Conservation (phyloP, 2,329 filamentous ascomycete species). For the Hymenoscyphus linearis region DNA sequence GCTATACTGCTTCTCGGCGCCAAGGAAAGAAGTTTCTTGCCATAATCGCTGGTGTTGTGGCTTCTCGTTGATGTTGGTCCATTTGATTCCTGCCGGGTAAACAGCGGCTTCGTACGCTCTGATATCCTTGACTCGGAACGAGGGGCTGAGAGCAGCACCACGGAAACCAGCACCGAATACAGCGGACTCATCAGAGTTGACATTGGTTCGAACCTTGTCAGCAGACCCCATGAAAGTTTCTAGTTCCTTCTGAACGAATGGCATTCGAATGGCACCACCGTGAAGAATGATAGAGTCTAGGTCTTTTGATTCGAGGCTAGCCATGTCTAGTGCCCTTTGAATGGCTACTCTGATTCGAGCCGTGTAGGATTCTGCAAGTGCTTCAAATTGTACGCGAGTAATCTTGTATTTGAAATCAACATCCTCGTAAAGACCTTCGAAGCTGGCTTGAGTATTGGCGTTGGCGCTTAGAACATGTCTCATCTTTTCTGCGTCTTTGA, state of each 20-base stretch:
- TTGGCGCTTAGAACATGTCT: slow-evolving; percentile 93
- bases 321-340: slow-evolving; percentile 66
- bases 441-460: slow-evolving; percentile 69
- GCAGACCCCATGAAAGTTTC: slow-evolving; percentile 67
- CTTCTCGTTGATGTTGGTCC: slow-evolving; percentile 63
- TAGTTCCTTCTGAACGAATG: slow-evolving; percentile 87
- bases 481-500: slow-evolving; percentile 83
- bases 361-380: slow-evolving; percentile 62
- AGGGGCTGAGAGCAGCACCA: slow-evolving; percentile 84
- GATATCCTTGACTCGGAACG: slow-evolving; percentile 98
- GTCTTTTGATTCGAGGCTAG: slow-evolving; percentile 67
- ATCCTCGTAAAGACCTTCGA: slow-evolving; percentile 88
- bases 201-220: slow-evolving; percentile 83
- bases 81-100: slow-evolving; percentile 73
- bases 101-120: slow-evolving; percentile 69
- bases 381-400: slow-evolving; percentile 73
- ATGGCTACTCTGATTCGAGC: slow-evolving; percentile 65
- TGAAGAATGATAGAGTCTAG: slow-evolving; percentile 90
- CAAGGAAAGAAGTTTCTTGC: slow-evolving; percentile 68
- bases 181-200: slow-evolving; percentile 94
- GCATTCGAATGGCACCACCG: slow-evolving; percentile 83
- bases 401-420: slow-evolving; percentile 93
- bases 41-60: slow-evolving; percentile 77
- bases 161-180: slow-evolving; percentile 95
- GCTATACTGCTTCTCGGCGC: slow-evolving; percentile 75